These are phyloP conservation scores for Quercus engelmannii DNA, from an alignment of 306 rosid genomes.

Conservation along the genomic window DNA sequence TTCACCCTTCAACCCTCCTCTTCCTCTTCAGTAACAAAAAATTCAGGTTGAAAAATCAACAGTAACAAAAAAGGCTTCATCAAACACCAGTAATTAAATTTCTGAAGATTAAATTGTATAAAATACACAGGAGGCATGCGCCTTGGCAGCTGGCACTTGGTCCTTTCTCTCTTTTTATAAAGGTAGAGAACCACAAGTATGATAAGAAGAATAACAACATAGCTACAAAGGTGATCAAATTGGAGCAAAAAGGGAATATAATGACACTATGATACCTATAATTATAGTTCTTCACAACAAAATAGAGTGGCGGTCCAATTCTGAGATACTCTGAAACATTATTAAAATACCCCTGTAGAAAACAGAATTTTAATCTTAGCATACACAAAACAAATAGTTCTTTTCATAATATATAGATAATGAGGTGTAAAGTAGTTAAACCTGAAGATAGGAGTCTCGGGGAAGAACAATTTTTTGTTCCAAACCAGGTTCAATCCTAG, in stretches of 20 bases:
- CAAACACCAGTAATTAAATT: neutral
- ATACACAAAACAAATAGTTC: constrained; percentile 9
- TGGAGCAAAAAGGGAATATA: neutral
- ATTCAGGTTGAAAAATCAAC: neutral
- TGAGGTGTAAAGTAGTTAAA: constrained; percentile 26
- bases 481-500: constrained; percentile 93
- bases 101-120: neutral
- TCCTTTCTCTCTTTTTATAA: neutral
- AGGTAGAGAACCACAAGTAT: neutral
- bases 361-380: constrained; percentile 21
- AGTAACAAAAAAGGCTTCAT: neutral
- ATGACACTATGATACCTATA: constrained; percentile 58
- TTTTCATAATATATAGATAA: neutral
- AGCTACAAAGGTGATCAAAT: constrained; percentile 7
- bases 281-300: constrained; percentile 91
- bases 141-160: neutral
- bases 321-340: constrained; percentile 83
- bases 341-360: constrained; percentile 88
- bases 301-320: constrained; percentile 94
- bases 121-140: neutral
- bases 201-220: neutral
- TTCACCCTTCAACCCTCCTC: neutral
- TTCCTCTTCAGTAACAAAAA: neutral
- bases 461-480: constrained; percentile 97
- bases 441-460: constrained; percentile 96